A percentile compares a stretch with the other conserved stretches of the same genome.
Evolutionary conservation across 345 rosid species (phyloP).

Genomic region (Lepidium didymum): DNA sequence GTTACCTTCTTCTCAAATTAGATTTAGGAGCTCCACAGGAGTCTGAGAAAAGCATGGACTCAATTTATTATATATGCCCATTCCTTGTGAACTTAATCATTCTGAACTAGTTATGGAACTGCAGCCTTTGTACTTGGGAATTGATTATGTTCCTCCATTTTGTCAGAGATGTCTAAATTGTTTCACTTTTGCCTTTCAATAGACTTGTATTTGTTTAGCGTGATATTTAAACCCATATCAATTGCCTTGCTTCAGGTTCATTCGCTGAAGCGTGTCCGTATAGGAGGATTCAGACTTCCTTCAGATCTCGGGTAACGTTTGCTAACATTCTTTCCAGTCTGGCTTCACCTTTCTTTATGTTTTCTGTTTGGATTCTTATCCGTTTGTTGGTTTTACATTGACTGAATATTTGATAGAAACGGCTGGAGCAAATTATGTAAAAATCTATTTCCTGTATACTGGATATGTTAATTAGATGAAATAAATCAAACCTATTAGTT

Average conservation of each 20-base stretch:
- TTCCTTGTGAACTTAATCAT: background rate
- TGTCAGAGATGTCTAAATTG: background rate
- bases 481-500: background rate
- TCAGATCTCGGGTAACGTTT: slow-evolving; percentile 75
- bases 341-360: background rate
- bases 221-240: background rate
- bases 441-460: background rate
- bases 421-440: background rate
- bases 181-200: background rate
- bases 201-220: background rate
- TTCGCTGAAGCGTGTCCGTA: slow-evolving; percentile 69
- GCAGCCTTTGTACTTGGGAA: background rate
- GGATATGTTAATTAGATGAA: background rate
- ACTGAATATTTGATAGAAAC: background rate
- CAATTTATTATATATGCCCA: background rate
- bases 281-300: slow-evolving; percentile 92
- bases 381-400: background rate
- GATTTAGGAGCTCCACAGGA: background rate
- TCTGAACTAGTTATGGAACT: background rate
- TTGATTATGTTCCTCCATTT: background rate
- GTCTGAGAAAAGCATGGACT: background rate
- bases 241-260: slow-evolving; percentile 46
- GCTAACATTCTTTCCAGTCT: background rate
- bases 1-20: background rate
- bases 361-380: background rate